Base-by-base conservation (phyloP, 176 grass and related monocot genomes). In the Tillandsia fasciculata region DNA sequence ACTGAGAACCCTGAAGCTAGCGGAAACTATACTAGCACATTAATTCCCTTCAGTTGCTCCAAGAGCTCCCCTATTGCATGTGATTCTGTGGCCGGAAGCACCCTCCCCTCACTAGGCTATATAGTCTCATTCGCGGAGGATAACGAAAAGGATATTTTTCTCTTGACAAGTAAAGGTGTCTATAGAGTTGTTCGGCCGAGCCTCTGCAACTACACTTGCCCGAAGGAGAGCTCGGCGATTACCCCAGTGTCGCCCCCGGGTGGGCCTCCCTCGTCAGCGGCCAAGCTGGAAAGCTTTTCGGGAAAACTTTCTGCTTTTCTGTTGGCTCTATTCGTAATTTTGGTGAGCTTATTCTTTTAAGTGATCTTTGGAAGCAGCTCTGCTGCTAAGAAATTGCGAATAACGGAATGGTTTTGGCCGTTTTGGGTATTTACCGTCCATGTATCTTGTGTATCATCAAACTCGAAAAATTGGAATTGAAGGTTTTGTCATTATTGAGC, bases 141-240 rank as follows among this genome's bases (percentile, higher is more conserved):
- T 69, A 97, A 97, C 56, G 77, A 51, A 58, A 83, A 53, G n/a
- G 94, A 97, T 58, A 11, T 86, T 2, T 87, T 83, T 67, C 70
- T 92, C 59, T 77, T 97, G 13, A 87, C 84, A n/a, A 90, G 78
- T 69, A 92, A 87, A 76, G 94, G 89, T 53, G 89, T 97, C 18
- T 97, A 92, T 65, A 71, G 94, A n/a, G 77, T 97, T 26, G 89
- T 90, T 18, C 77, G 83, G 48, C 86, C 94, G 1, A 83, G 79
- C 67, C 64, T 74, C 26, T 92, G 94, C 51, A 10, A 12, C 18
- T 92, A 97, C 67, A 57, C 56, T 0, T 97, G 93, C 77, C 82
- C 93, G 9, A 63, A 84, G 74, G 91, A 97, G 86, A 91, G 70
- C 73, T 79, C 76, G 2, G 56, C 66, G 2, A 14, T 23, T 0